Conservation (phyloP, 257 asterid species). For the Striga asiatica region DNA sequence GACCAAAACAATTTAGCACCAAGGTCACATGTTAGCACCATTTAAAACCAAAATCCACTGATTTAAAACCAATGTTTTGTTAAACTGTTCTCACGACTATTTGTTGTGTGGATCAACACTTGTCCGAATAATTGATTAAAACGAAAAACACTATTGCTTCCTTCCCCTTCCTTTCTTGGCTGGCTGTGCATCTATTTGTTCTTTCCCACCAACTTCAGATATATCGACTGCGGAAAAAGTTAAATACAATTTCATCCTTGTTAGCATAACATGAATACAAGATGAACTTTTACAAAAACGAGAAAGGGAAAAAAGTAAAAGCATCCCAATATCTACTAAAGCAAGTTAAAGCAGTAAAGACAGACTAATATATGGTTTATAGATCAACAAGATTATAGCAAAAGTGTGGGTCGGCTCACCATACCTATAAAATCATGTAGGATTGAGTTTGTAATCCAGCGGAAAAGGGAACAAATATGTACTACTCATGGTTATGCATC, state of each 20-base stretch:
- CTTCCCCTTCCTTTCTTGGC: conserved; percentile 68
- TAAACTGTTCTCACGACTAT: not conserved
- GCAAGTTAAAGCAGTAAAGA: not conserved
- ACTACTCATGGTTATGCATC: not conserved
- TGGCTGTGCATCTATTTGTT: conserved; percentile 48
- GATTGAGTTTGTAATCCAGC: no score
- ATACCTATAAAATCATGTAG: not conserved
- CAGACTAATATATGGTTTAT: not conserved
- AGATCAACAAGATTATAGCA: not conserved
- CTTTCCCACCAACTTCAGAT: conserved; percentile 63
- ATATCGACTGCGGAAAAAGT: conserved; percentile 36
- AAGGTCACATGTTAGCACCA: no score
- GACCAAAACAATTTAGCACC: no score
- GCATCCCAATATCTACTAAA: not conserved
- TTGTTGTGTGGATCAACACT: not conserved
- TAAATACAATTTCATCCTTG: not conserved
- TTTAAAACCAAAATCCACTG: not conserved
- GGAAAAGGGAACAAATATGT: no score
- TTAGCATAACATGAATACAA: not conserved
- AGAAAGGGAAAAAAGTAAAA: not conserved
- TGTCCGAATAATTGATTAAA: not conserved
- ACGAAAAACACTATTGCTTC: conserved; percentile 35
- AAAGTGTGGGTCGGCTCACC: not conserved
- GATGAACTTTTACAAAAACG: not conserved
- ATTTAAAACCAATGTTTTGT: not conserved